A percentile compares a stretch with the other conserved stretches of the same genome.
Evolutionary conservation across 2,329 filamentous ascomycete species (phyloP).

Genomic region (Aureobasidium sp.): DNA sequence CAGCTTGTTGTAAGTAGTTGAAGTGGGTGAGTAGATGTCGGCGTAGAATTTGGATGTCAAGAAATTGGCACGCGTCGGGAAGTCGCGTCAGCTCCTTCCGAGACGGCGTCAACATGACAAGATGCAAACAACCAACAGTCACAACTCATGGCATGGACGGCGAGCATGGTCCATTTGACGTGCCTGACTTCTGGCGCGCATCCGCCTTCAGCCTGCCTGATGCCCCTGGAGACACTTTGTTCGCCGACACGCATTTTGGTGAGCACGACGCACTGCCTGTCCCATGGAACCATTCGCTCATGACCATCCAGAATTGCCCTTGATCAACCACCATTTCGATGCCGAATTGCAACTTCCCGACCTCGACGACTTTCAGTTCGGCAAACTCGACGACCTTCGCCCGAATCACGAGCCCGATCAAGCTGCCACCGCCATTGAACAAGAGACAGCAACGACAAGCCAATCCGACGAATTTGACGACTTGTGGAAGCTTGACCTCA

Average conservation of each 20-base stretch:
- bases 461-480: conserved; percentile 21
- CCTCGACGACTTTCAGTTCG: conserved; percentile 32
- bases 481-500: conserved; percentile 31
- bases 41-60: neutral
- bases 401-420: conserved; percentile 15
- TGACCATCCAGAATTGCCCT: conserved; percentile 8
- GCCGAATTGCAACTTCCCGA: conserved; percentile 25
- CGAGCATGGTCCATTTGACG: conserved; percentile 16
- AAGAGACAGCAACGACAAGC: neutral
- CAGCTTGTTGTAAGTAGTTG: neutral
- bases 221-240: conserved; percentile 6
- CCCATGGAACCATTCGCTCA: neutral
- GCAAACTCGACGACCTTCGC: conserved; percentile 27
- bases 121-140: neutral
- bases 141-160: neutral
- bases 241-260: conserved; percentile 7
- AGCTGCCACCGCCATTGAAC: neutral
- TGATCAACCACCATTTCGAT: conserved; percentile 10
- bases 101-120: neutral
- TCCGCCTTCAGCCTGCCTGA: conserved; percentile 4
- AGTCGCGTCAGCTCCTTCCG: neutral
- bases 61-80: neutral
- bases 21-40: neutral
- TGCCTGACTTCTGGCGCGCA: conserved; percentile 17
- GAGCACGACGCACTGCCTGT: neutral